A percentile compares a stretch with the other conserved stretches of the same genome.
These are phyloP conservation scores for Pinus taeda DNA, from an alignment of 75 land plant genomes.

Conservation along the genomic window DNA sequence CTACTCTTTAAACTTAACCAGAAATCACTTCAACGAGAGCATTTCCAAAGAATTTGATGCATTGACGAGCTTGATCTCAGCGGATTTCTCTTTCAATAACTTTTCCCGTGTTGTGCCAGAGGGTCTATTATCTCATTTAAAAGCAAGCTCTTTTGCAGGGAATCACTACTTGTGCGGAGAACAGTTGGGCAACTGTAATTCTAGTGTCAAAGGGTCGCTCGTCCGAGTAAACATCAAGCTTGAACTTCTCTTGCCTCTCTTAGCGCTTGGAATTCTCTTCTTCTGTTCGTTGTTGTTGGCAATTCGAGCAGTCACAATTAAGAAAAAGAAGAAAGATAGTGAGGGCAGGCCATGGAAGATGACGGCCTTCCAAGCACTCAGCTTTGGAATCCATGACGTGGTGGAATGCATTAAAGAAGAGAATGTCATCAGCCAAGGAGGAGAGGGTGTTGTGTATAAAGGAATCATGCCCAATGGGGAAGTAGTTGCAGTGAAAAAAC, in stretches of 20 bases:
- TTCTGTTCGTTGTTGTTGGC: slow-evolving; percentile 35
- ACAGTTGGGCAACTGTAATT: too few relatives aligned
- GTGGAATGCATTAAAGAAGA: slow-evolving; percentile 34
- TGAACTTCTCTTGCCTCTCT: background rate
- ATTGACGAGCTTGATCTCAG: slow-evolving; percentile 12
- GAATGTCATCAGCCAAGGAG: slow-evolving; percentile 74
- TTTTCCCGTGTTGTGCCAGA: slow-evolving; percentile 27
- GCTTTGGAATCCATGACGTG: slow-evolving; percentile 43
- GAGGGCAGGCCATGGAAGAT: slow-evolving; percentile 45
- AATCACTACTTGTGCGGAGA: too few relatives aligned
- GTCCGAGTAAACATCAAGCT: too few relatives aligned
- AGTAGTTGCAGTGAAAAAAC: slow-evolving; percentile 77
- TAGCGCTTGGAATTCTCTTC: slow-evolving; percentile 48
- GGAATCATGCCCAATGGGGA: slow-evolving; percentile 57
- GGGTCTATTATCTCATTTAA: too few relatives aligned
- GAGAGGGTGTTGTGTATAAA: slow-evolving; percentile 81
- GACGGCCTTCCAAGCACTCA: slow-evolving; percentile 61
- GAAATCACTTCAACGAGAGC: slow-evolving; percentile 18
- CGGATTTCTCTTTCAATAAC: slow-evolving; percentile 51
- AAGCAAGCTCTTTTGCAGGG: too few relatives aligned
- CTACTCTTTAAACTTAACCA: slow-evolving; percentile 18
- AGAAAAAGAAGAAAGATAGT: slow-evolving; percentile 2
- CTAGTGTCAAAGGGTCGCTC: too few relatives aligned
- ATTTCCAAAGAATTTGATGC: slow-evolving; percentile 22
- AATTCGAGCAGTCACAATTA: slow-evolving; percentile 20